Percentiles rank a stretch among this genome's conserved stretches.
phyloP scores from a whole-genome alignment of 1,284 basidiomycete genomes.

The Lignosus rhinocerotis region DNA sequence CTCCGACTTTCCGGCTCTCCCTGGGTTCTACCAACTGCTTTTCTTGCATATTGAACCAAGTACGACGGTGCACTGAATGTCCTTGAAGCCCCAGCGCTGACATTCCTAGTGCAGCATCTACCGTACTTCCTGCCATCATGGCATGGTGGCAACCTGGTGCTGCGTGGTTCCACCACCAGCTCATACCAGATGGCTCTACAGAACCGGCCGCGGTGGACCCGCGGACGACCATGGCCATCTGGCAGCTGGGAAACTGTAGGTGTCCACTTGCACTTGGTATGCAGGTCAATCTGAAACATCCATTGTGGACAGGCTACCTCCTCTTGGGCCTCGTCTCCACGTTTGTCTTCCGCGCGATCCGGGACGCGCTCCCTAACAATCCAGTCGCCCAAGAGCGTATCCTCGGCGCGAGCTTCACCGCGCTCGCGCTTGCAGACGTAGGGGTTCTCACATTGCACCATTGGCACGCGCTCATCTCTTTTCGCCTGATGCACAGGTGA shows the following conservation, averaged over 20 bases:
- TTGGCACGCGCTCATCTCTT: conserved; percentile 20
- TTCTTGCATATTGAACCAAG: conserved; percentile 74
- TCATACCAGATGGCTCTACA: conserved; percentile 51
- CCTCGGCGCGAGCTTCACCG: conserved; percentile 61
- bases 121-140: conserved; percentile 57
- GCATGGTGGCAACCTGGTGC: conserved; percentile 65
- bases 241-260: conserved; percentile 73
- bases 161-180: conserved; percentile 70
- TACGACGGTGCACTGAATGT: conserved; percentile 24
- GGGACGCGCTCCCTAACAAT: conserved; percentile 61
- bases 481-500: conserved; percentile 37
- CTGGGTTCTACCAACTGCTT: conserved; percentile 65
- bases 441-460: conserved; percentile 29
- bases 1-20: conserved; percentile 57
- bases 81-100: not conserved
- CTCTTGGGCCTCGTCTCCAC: conserved; percentile 67
- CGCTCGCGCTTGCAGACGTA: conserved; percentile 74
- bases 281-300: not conserved
- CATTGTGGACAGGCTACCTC: conserved; percentile 55
- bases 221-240: conserved; percentile 65
- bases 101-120: conserved; percentile 45
- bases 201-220: conserved; percentile 42
- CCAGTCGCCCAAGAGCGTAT: conserved; percentile 70
- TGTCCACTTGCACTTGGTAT: conserved; percentile 1
- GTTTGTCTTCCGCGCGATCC: conserved; percentile 68